These are phyloP conservation scores for Oryza meridionalis DNA, from an alignment of 176 grass and related monocot species.

Conservation along the genomic window DNA sequence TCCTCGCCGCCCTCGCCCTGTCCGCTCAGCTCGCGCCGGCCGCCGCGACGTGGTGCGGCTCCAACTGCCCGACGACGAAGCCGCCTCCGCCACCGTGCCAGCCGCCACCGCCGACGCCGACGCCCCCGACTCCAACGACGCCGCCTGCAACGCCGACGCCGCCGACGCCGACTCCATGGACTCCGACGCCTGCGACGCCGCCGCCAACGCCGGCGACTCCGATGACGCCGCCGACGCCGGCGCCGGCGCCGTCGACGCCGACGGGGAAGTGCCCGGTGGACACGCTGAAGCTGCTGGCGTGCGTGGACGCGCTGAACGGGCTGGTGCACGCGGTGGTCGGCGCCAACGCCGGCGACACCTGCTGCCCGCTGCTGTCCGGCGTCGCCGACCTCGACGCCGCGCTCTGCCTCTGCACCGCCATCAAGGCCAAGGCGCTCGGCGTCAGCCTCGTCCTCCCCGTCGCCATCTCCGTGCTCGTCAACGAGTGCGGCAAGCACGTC, in stretches of 20 bases:
- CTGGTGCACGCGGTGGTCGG: conserved; percentile 55
- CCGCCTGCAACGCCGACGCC: background rate
- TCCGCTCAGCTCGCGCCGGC: conserved; percentile 43
- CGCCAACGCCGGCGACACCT: conserved; percentile 30
- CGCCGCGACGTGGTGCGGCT: conserved; percentile 31
- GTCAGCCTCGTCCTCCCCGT: conserved; percentile 59
- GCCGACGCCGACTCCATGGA: background rate
- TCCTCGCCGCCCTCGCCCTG: conserved; percentile 23
- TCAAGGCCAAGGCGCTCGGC: conserved; percentile 68
- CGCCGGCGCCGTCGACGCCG: conserved; percentile 7
- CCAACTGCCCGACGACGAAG: too few relatives aligned
- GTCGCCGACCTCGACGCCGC: conserved; percentile 81
- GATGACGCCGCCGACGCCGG: too few relatives aligned
- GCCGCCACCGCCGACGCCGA: too few relatives aligned
- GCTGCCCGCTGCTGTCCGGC: conserved; percentile 74
- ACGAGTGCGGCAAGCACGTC: conserved; percentile 75
- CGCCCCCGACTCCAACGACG: too few relatives aligned
- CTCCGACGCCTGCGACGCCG: too few relatives aligned
- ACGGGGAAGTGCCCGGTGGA: conserved; percentile 70
- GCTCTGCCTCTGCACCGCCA: conserved; percentile 85
- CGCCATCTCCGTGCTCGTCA: conserved; percentile 75
- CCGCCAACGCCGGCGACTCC: too few relatives aligned
- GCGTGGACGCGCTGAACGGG: conserved; percentile 72
- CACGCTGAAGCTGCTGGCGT: conserved; percentile 77
- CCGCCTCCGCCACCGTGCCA: too few relatives aligned